Evolutionary conservation across 2,329 filamentous ascomycete species (phyloP).

Genomic region (Apiospora phragmitis): DNA sequence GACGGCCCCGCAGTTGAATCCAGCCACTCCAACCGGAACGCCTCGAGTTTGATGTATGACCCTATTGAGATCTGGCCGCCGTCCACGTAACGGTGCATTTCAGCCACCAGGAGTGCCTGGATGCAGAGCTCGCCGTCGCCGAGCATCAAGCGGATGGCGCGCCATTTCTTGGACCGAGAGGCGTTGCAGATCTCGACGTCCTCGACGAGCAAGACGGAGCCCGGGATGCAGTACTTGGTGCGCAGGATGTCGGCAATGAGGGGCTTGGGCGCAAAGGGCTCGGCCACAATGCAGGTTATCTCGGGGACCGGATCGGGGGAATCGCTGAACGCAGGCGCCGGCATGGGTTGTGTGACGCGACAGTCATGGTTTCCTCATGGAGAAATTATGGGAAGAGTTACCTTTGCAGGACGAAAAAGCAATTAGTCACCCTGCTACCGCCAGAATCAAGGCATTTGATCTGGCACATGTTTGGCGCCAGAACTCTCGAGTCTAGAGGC

Average conservation of each 20-base stretch:
- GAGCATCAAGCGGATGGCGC: conserved; percentile 48
- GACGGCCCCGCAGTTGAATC: neutral
- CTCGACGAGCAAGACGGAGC: conserved; percentile 52
- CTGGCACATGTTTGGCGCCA: neutral
- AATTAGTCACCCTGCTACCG: neutral
- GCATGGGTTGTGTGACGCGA: conserved; percentile 23
- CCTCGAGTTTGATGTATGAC: conserved; percentile 48
- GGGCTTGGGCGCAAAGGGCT: conserved; percentile 35
- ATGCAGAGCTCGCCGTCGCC: conserved; percentile 56
- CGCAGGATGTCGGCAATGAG: conserved; percentile 50
- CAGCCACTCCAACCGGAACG: conserved; percentile 37
- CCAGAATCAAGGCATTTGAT: neutral
- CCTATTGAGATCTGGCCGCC: conserved; percentile 46
- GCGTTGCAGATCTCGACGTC: conserved; percentile 40
- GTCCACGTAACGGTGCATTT: conserved; percentile 50
- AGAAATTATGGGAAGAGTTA: neutral
- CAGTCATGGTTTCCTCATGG: neutral
- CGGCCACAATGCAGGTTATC: conserved; percentile 29
- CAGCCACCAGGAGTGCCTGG: conserved; percentile 49
- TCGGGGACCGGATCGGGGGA: conserved; percentile 19
- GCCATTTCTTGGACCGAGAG: conserved; percentile 38
- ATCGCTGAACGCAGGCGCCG: conserved; percentile 19
- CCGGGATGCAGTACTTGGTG: conserved; percentile 45
- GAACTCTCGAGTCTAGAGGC: neutral
- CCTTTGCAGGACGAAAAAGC: neutral